Conservation (phyloP, 805 yeast genomes). For the Candida maltosa region DNA sequence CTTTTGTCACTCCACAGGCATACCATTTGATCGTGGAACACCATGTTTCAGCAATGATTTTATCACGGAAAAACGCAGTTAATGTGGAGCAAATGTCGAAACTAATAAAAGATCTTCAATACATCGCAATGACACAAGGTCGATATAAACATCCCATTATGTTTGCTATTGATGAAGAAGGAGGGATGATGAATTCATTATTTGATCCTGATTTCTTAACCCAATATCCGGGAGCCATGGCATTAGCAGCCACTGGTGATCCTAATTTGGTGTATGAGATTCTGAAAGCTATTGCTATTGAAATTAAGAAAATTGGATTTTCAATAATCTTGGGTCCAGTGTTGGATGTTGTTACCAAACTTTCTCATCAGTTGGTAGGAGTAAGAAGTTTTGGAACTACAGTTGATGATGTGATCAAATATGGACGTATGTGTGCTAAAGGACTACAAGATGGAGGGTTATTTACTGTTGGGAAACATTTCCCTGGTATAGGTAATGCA, state of each 20-base stretch:
- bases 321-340: slow-evolving; percentile 60
- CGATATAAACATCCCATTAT: slow-evolving; percentile 51
- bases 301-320: slow-evolving; percentile 53
- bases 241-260: slow-evolving; percentile 53
- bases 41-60: slow-evolving; percentile 49
- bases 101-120: slow-evolving; percentile 52
- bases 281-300: slow-evolving; percentile 51
- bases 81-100: slow-evolving; percentile 47
- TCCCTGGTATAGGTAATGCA: slow-evolving; percentile 66
- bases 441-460: slow-evolving; percentile 56
- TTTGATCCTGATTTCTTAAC: slow-evolving; percentile 50
- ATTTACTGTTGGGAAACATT: slow-evolving; percentile 57
- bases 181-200: slow-evolving; percentile 59
- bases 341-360: slow-evolving; percentile 55
- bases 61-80: slow-evolving; percentile 49
- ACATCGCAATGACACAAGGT: slow-evolving; percentile 46
- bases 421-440: slow-evolving; percentile 48
- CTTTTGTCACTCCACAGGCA: slow-evolving; percentile 51
- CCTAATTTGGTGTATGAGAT: slow-evolving; percentile 47
- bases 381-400: slow-evolving; percentile 61
- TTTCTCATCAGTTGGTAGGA: slow-evolving; percentile 55
- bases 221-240: slow-evolving; percentile 68
- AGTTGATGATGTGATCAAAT: slow-evolving; percentile 55
- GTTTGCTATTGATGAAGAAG: slow-evolving; percentile 61
- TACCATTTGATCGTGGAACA: slow-evolving; percentile 48